Conservation (phyloP, 208 protist species). For the Wallacemonas sp. region DNA sequence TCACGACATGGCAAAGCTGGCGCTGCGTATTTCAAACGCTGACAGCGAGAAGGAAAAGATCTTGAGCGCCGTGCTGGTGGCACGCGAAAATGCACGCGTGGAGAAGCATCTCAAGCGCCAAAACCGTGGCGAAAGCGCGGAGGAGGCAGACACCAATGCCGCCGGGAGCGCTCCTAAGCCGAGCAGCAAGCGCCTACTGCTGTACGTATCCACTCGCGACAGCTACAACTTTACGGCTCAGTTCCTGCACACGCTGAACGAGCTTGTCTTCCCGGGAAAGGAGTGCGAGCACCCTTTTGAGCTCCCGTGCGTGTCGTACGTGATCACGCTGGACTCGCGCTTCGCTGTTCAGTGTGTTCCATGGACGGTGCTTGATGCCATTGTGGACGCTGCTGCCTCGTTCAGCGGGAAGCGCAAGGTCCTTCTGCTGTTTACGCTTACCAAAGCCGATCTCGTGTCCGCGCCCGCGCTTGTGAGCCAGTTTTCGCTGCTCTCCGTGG, state of each 20-base stretch:
- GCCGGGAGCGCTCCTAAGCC: constrained; percentile 9
- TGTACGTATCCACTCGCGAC: constrained; percentile 62
- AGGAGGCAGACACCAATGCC: constrained; percentile 12
- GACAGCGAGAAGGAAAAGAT: constrained; percentile 90
- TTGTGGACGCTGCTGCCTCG: constrained; percentile 50
- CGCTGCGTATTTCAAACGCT: constrained; percentile 81
- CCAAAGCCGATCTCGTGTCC: constrained; percentile 82
- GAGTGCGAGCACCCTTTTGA: constrained; percentile 34
- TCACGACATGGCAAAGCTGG: constrained; percentile 75
- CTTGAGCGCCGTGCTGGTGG: constrained; percentile 65
- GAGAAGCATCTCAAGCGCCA: constrained; percentile 33
- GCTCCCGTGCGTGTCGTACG: constrained; percentile 69
- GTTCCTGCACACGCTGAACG: constrained; percentile 68
- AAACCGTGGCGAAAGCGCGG: constrained; percentile 17
- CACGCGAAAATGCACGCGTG: constrained; percentile 69
- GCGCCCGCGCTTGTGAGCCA: constrained; percentile 72
- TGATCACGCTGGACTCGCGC: constrained; percentile 82
- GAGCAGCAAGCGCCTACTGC: constrained; percentile 54
- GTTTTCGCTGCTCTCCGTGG: constrained; percentile 65
- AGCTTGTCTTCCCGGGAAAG: constrained; percentile 65
- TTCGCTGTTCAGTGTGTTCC: constrained; percentile 83
- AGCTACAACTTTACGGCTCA: constrained; percentile 75
- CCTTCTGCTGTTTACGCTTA: constrained; percentile 78
- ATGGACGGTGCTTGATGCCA: constrained; percentile 81
- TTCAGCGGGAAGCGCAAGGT: constrained; percentile 69